phyloP scores from a whole-genome alignment of 116 monocot species.

The Iris pallida region DNA sequence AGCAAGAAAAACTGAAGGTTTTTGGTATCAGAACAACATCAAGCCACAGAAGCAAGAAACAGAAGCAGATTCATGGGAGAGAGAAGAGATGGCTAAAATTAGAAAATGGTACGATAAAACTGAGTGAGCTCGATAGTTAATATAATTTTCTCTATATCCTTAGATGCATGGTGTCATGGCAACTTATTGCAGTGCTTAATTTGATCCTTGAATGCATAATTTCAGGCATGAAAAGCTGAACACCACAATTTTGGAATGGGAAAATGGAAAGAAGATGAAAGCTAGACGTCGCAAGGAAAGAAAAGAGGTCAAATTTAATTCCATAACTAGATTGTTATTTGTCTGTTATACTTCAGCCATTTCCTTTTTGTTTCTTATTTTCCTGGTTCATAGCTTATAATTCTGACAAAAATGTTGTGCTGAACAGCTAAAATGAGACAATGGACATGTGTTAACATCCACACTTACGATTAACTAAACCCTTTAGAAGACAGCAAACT shows the following conservation, averaged over 20 bases:
- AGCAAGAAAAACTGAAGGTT: constrained; percentile 4
- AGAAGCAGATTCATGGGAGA: constrained; percentile 36
- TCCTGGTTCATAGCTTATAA: no score
- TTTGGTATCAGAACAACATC: background rate
- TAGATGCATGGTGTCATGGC: background rate
- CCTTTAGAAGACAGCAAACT: no score
- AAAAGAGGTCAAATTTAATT: constrained; percentile 37
- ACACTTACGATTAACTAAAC: no score
- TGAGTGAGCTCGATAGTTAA: background rate
- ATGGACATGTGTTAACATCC: no score
- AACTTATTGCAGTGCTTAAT: background rate
- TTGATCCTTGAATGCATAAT: background rate
- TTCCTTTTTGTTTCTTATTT: no score
- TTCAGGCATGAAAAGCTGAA: constrained; percentile 37
- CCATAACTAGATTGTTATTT: background rate
- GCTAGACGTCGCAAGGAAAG: constrained; percentile 25
- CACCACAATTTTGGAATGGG: constrained; percentile 37
- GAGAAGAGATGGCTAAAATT: constrained; percentile 26
- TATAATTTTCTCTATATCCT: background rate
- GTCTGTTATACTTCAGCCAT: no score
- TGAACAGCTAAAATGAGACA: no score
- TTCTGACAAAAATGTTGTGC: no score
- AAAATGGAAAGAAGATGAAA: constrained; percentile 43
- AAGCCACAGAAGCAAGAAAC: constrained; percentile 4
- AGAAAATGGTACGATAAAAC: constrained; percentile 18